Conservation (phyloP, 345 rosid genomes). For the Reutealis trisperma region DNA sequence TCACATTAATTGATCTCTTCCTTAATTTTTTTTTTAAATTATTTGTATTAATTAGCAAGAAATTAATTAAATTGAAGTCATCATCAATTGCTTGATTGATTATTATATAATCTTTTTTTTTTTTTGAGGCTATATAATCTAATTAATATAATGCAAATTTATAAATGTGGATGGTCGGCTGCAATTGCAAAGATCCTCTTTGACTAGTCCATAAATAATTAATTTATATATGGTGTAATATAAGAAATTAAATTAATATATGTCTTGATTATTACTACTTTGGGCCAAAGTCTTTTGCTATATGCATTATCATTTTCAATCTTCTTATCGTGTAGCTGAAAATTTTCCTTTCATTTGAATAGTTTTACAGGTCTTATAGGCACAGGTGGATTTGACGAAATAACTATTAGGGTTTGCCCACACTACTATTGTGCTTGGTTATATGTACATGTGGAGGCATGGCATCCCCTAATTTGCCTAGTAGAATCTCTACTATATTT, state of each 20-base stretch:
- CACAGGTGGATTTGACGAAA: slow-evolving; percentile 7
- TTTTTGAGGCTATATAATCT: too few relatives aligned
- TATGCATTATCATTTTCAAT: neutral
- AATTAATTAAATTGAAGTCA: neutral
- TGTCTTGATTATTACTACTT: too few relatives aligned
- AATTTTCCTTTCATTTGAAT: neutral
- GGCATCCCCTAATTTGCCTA: too few relatives aligned
- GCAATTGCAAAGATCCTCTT: neutral
- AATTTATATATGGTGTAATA: neutral
- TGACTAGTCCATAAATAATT: neutral
- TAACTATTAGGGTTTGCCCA: slow-evolving; percentile 3
- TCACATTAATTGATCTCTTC: neutral
- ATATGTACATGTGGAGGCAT: too few relatives aligned
- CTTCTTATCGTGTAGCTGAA: neutral
- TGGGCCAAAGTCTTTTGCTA: too few relatives aligned
- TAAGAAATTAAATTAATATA: too few relatives aligned
- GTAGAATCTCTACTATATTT: too few relatives aligned
- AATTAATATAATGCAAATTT: neutral
- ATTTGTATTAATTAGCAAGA: too few relatives aligned
- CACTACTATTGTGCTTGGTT: neutral
- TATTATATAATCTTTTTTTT: too few relatives aligned
- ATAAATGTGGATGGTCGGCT: neutral
- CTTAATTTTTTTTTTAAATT: too few relatives aligned
- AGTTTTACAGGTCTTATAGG: slow-evolving; percentile 2
- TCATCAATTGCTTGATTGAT: too few relatives aligned